phyloP scores from a whole-genome alignment of 2,329 filamentous ascomycete genomes.

The Iodosphaeria phyllophila region DNA sequence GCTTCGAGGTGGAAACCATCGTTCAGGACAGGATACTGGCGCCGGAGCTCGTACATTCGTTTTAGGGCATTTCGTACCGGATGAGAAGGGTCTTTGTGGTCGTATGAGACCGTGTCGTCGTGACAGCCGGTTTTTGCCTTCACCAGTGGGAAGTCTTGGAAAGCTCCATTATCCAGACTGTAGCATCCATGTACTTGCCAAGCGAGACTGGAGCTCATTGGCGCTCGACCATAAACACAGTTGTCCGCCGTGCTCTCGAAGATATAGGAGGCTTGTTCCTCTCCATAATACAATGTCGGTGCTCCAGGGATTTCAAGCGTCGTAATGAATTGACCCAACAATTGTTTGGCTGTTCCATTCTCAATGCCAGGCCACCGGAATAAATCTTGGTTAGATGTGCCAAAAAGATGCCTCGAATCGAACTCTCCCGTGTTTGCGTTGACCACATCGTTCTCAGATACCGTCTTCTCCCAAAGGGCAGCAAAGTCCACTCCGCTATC shows the following conservation, averaged over 20 bases:
- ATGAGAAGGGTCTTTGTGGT: slow-evolving; percentile 43
- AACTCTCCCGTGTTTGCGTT: slow-evolving; percentile 38
- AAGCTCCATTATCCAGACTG: slow-evolving; percentile 30
- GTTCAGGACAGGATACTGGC: slow-evolving; percentile 34
- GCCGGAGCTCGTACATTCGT: slow-evolving; percentile 39
- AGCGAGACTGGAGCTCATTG: slow-evolving; percentile 39
- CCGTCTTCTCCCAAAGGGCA: slow-evolving; percentile 30
- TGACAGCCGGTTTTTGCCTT: slow-evolving; percentile 30
- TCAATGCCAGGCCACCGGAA: slow-evolving; percentile 42
- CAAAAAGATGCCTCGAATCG: slow-evolving; percentile 44
- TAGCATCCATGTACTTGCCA: slow-evolving; percentile 48
- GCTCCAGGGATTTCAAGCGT: slow-evolving; percentile 41
- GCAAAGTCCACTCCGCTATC: slow-evolving; percentile 39
- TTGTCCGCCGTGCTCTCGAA: slow-evolving; percentile 42
- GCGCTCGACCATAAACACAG: slow-evolving; percentile 43
- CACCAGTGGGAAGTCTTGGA: slow-evolving; percentile 34
- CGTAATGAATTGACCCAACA: slow-evolving; percentile 37
- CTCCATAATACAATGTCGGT: slow-evolving; percentile 39
- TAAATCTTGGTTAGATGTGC: slow-evolving; percentile 44
- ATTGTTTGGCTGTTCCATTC: slow-evolving; percentile 33
- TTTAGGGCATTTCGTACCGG: slow-evolving; percentile 40
- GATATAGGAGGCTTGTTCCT: slow-evolving; percentile 43
- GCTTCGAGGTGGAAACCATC: slow-evolving; percentile 36
- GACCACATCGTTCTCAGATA: slow-evolving; percentile 34
- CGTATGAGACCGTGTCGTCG: slow-evolving; percentile 33